phyloP scores from a whole-genome alignment of 305 asterid species.

The Salvia sclarea region DNA sequence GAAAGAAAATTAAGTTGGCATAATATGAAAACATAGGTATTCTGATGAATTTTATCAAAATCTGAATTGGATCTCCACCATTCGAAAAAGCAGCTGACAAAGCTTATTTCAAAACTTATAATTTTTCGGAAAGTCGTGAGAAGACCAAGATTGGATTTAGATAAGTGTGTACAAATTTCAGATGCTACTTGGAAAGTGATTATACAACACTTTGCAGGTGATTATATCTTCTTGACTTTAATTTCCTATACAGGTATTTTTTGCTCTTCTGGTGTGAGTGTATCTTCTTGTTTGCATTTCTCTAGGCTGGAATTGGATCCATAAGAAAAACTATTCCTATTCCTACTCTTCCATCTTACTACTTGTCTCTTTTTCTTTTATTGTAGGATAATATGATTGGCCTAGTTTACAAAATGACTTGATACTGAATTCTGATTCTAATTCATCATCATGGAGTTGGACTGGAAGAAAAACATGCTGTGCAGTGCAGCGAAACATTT shows the following conservation, averaged over 20 bases:
- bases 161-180: too few relatives aligned
- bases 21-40: too few relatives aligned
- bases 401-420: neutral
- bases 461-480: conserved; percentile 8
- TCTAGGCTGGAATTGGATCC: conserved; percentile 59
- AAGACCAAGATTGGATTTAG: too few relatives aligned
- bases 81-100: too few relatives aligned
- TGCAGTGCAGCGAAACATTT: conserved; percentile 3
- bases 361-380: neutral
- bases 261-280: conserved; percentile 81
- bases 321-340: conserved; percentile 53
- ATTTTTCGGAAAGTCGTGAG: too few relatives aligned
- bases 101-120: too few relatives aligned
- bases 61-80: too few relatives aligned
- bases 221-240: neutral
- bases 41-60: too few relatives aligned
- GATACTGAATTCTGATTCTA: neutral
- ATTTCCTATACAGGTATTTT: conserved; percentile 54
- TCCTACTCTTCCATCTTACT: conserved; percentile 24
- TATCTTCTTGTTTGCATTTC: conserved; percentile 68
- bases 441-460: conserved; percentile 8
- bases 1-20: too few relatives aligned
- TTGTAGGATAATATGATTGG: too few relatives aligned
- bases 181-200: too few relatives aligned
- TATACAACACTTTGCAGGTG: neutral